phyloP scores from a whole-genome alignment of 139 green algal genomes.

The Haematococcus lacustris region DNA sequence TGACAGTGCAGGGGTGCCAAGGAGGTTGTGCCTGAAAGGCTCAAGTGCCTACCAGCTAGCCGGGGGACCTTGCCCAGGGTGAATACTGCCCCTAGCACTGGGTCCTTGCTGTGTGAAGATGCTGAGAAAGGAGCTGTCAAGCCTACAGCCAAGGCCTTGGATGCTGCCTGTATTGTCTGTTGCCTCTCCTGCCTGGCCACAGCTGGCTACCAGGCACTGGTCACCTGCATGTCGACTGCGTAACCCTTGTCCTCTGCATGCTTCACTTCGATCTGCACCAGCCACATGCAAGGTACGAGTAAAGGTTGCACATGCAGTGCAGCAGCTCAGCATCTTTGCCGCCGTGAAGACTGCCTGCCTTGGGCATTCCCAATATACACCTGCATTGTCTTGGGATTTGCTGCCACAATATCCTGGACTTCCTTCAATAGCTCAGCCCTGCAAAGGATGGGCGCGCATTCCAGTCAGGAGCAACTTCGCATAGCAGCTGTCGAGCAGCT shows the following conservation, averaged over 20 bases:
- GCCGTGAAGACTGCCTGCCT: too few species aligned
- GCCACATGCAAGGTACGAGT: neutral
- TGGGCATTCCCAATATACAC: conserved; percentile 6
- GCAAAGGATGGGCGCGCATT: conserved; percentile 3
- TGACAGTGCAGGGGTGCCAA: too few species aligned
- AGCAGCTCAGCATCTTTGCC: neutral
- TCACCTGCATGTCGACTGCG: neutral
- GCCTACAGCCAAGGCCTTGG: too few species aligned
- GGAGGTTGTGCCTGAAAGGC: too few species aligned
- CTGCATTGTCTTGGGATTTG: conserved; percentile 46
- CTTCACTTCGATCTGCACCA: conserved; percentile 19
- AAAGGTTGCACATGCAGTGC: neutral
- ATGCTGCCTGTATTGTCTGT: too few species aligned
- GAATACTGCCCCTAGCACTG: too few species aligned
- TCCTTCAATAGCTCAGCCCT: conserved; percentile 47
- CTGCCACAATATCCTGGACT: conserved; percentile 36
- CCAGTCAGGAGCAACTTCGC: too few species aligned
- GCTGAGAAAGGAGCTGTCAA: too few species aligned
- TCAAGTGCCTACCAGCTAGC: too few species aligned
- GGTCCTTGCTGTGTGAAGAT: too few species aligned
- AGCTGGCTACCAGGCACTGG: neutral
- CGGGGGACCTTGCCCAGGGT: too few species aligned
- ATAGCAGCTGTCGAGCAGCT: too few species aligned
- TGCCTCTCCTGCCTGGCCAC: neutral
- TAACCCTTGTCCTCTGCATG: conserved; percentile 14